These are phyloP conservation scores for Euphorbia corollata DNA, from an alignment of 441 rosid genomes.

Conservation along the genomic window DNA sequence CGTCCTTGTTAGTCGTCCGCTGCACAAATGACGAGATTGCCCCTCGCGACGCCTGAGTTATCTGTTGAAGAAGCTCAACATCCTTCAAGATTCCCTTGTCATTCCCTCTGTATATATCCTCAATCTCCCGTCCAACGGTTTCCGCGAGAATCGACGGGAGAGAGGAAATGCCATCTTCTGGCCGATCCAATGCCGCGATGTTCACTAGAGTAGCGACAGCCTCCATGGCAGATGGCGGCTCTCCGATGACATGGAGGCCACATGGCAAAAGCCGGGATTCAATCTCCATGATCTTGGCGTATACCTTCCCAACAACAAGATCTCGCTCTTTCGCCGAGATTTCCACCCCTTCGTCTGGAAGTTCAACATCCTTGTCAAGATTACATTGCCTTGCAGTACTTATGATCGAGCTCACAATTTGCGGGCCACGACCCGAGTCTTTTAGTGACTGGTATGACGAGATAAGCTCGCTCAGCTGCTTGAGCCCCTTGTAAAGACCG, in stretches of 20 bases:
- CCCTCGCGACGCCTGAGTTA: slow-evolving; percentile 91
- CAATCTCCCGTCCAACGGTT: slow-evolving; percentile 74
- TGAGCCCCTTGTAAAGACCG: slow-evolving; percentile 96
- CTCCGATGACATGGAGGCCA: slow-evolving; percentile 94
- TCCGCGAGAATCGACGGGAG: slow-evolving; percentile 83
- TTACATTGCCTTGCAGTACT: slow-evolving; percentile 96
- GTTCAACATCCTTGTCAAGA: slow-evolving; percentile 91
- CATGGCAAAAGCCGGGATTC: slow-evolving; percentile 95
- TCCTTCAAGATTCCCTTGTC: slow-evolving; percentile 87
- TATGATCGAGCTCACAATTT: slow-evolving; percentile 87
- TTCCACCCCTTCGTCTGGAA: slow-evolving; percentile 76
- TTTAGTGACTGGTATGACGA: slow-evolving; percentile 93
- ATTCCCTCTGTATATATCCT: slow-evolving; percentile 77
- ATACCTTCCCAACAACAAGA: slow-evolving; percentile 87
- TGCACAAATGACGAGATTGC: slow-evolving; percentile 74
- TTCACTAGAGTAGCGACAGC: slow-evolving; percentile 98
- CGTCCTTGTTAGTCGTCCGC: slow-evolving; percentile 68
- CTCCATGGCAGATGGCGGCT: slow-evolving; percentile 97
- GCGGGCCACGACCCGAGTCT: slow-evolving; percentile 87
- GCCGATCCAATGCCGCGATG: slow-evolving; percentile 89
- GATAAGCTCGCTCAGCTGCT: slow-evolving; percentile 92
- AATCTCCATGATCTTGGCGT: slow-evolving; percentile 97
- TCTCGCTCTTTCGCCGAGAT: slow-evolving; percentile 71
- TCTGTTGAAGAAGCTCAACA: slow-evolving; percentile 93
- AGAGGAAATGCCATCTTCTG: slow-evolving; percentile 65